Conservation (phyloP, 2,329 filamentous ascomycete species). For the Colletotrichum siamense region DNA sequence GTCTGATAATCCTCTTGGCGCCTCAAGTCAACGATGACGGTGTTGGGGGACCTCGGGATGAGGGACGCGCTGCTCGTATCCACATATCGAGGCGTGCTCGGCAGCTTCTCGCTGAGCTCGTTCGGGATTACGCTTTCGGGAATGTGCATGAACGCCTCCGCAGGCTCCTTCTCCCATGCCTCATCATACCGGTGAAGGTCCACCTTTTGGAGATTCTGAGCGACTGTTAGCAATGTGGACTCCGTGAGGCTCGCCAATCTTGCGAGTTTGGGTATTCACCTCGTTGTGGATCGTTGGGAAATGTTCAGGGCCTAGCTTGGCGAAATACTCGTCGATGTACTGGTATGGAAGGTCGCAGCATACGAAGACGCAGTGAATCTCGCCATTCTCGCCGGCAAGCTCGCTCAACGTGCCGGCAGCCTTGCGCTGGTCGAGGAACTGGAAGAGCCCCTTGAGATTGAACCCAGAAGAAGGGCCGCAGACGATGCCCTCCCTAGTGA, state of each 20-base stretch:
- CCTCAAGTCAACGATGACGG: constrained; percentile 50
- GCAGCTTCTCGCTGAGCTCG: not conserved
- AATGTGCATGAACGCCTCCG: constrained; percentile 36
- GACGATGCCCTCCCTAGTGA: constrained; percentile 63
- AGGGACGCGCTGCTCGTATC: not conserved
- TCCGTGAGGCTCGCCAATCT: not conserved
- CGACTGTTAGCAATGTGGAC: constrained; percentile 23
- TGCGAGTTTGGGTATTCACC: constrained; percentile 22
- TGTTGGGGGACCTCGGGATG: constrained; percentile 25
- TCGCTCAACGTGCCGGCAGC: constrained; percentile 45
- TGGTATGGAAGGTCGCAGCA: constrained; percentile 70
- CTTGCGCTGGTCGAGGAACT: constrained; percentile 56
- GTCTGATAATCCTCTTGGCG: constrained; percentile 43
- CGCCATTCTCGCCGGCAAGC: constrained; percentile 48
- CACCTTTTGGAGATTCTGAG: constrained; percentile 49
- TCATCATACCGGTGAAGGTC: constrained; percentile 62
- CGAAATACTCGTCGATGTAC: constrained; percentile 65
- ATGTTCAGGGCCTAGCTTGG: constrained; percentile 52
- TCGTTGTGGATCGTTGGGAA: constrained; percentile 56
- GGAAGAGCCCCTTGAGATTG: constrained; percentile 57
- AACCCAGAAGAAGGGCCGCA: constrained; percentile 68
- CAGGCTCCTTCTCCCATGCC: constrained; percentile 54
- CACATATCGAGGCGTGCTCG: constrained; percentile 7
- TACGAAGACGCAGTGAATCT: constrained; percentile 61
- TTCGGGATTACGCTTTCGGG: not conserved